These are phyloP conservation scores for Thermothelomyces thermophilus DNA, from an alignment of 2,329 filamentous ascomycete species.

Conservation along the genomic window DNA sequence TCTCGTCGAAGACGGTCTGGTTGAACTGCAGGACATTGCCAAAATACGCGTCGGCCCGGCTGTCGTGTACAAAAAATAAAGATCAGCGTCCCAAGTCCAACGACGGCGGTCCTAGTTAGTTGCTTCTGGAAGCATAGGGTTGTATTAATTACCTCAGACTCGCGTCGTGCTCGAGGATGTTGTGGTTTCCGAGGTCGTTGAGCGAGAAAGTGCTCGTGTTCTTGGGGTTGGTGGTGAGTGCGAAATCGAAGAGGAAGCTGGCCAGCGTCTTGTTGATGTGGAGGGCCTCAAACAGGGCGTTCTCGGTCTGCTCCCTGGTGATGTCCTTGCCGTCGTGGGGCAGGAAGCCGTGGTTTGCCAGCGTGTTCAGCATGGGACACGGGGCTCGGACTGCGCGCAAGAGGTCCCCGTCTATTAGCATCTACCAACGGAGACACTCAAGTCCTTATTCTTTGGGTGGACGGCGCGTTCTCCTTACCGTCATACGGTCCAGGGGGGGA, in stretches of 20 bases:
- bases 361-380: slow-evolving; percentile 46
- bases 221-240: slow-evolving; percentile 36
- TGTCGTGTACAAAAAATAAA: neutral
- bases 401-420: neutral
- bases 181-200: slow-evolving; percentile 40
- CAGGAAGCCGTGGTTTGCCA: slow-evolving; percentile 46
- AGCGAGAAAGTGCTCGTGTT: slow-evolving; percentile 38
- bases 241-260: slow-evolving; percentile 37
- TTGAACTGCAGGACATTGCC: slow-evolving; percentile 49
- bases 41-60: slow-evolving; percentile 28
- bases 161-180: slow-evolving; percentile 40
- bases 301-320: slow-evolving; percentile 32
- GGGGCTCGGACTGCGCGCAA: slow-evolving; percentile 34
- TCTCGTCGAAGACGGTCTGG: slow-evolving; percentile 42
- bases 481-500: slow-evolving; percentile 6
- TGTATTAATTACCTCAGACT: slow-evolving; percentile 19
- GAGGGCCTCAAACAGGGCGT: slow-evolving; percentile 35
- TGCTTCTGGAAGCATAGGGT: too few species aligned
- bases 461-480: slow-evolving; percentile 3
- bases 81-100: too few species aligned
- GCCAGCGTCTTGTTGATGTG: slow-evolving; percentile 38
- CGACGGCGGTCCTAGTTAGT: too few species aligned
- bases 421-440: too few species aligned
- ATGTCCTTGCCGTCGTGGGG: slow-evolving; percentile 40
- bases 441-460: too few species aligned